Conservation (phyloP, 352 stramenopile genomes). For the Thraustotheca clavata region DNA sequence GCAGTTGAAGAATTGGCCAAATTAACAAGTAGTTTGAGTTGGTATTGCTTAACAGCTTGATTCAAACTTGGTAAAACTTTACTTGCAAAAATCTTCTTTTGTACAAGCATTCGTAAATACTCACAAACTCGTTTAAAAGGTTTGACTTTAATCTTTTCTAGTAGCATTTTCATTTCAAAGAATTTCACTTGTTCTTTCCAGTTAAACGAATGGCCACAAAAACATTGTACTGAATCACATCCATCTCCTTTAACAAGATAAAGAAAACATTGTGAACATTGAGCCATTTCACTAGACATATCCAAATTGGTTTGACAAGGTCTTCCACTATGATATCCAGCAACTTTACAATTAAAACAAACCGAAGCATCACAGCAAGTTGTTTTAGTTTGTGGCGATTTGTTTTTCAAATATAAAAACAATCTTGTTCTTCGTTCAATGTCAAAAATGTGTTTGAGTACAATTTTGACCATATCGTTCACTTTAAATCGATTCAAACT, state of each 20-base stretch:
- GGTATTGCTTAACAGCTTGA: too few species aligned
- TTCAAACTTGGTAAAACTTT: too few species aligned
- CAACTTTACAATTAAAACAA: constrained; percentile 8
- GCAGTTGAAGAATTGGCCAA: too few species aligned
- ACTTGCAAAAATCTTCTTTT: too few species aligned
- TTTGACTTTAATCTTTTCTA: too few species aligned
- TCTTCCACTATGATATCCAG: background rate
- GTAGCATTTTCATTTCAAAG: too few species aligned
- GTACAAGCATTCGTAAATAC: too few species aligned
- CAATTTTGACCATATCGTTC: background rate
- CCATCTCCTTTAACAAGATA: constrained; percentile 17
- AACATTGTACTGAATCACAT: constrained; percentile 3
- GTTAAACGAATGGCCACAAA: constrained; percentile 6
- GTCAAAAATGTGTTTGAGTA: background rate
- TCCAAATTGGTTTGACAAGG: background rate
- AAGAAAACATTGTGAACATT: constrained; percentile 2
- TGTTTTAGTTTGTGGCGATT: background rate
- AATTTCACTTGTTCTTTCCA: background rate
- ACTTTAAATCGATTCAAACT: background rate
- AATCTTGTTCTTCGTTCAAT: background rate
- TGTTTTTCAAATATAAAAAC: background rate
- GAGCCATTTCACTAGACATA: background rate
- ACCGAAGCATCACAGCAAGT: background rate
- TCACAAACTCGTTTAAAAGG: too few species aligned
- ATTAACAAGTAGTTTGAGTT: too few species aligned